These are phyloP conservation scores for Achlya hypogyna DNA, from an alignment of 352 stramenopile species.

Conservation along the genomic window DNA sequence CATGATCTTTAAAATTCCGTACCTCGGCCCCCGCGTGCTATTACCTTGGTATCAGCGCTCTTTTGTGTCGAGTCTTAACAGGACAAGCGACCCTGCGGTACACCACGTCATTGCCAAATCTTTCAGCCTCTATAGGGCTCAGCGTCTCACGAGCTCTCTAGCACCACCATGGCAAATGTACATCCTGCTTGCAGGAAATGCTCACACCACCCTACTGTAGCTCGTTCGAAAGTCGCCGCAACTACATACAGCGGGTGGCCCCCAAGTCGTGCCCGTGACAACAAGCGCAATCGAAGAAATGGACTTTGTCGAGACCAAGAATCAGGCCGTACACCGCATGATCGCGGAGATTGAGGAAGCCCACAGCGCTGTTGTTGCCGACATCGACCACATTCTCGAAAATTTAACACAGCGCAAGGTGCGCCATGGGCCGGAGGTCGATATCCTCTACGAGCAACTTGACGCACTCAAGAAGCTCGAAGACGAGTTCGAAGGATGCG, in stretches of 20 bases:
- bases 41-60: constrained; percentile 4
- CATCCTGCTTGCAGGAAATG: too few relatives aligned
- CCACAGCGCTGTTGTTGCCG: not conserved
- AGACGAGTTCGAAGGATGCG: not conserved
- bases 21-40: not conserved
- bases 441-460: not conserved
- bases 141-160: too few relatives aligned
- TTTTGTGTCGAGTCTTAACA: too few relatives aligned
- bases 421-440: not conserved
- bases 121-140: too few relatives aligned
- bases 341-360: not conserved
- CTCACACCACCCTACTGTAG: too few relatives aligned
- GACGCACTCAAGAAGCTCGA: not conserved
- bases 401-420: not conserved
- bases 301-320: not conserved
- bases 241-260: too few relatives aligned
- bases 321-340: not conserved
- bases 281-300: not conserved
- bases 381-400: not conserved
- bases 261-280: not conserved
- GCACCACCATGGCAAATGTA: too few relatives aligned
- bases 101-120: too few relatives aligned
- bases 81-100: too few relatives aligned
- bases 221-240: too few relatives aligned
- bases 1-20: constrained; percentile 14